Conservation (phyloP, 163 green algal genomes). For the Smithsoniella earleae region DNA sequence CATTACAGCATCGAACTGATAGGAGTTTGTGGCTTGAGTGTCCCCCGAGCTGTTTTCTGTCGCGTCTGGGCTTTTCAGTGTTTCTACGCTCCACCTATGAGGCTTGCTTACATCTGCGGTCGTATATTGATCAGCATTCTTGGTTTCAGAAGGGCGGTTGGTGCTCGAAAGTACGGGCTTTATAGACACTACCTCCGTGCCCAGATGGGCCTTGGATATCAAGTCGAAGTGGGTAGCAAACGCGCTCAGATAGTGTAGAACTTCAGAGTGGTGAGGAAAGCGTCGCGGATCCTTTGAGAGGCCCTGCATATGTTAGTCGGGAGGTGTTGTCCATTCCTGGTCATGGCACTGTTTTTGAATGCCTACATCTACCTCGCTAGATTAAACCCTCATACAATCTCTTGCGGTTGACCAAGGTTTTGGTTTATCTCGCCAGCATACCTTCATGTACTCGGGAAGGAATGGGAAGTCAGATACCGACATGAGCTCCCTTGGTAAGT, state of each 20-base stretch:
- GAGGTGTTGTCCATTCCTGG: no score
- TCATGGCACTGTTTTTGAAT: no score
- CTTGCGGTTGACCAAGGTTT: no score
- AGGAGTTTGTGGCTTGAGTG: background rate
- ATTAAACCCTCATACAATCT: no score
- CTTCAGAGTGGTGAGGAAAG: slow-evolving; percentile 55
- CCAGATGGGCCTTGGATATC: slow-evolving; percentile 40
- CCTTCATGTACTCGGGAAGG: slow-evolving; percentile 31
- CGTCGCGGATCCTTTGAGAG: slow-evolving; percentile 49
- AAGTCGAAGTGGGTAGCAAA: slow-evolving; percentile 58
- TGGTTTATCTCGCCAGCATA: no score
- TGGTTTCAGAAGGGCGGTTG: background rate
- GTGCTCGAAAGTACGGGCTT: background rate
- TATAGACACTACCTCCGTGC: slow-evolving; percentile 41
- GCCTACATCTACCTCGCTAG: no score
- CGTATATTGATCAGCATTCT: background rate
- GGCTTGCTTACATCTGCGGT: no score
- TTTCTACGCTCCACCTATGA: background rate
- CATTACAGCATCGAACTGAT: slow-evolving; percentile 64
- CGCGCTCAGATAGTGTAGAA: slow-evolving; percentile 58
- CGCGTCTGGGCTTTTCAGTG: background rate
- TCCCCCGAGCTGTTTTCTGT: background rate
- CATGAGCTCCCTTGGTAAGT: slow-evolving; percentile 86
- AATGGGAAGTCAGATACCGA: slow-evolving; percentile 74
- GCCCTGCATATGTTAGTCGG: background rate